phyloP scores from a whole-genome alignment of 768 basidiomycete genomes.

The Lactifluus hygrophoroides region DNA sequence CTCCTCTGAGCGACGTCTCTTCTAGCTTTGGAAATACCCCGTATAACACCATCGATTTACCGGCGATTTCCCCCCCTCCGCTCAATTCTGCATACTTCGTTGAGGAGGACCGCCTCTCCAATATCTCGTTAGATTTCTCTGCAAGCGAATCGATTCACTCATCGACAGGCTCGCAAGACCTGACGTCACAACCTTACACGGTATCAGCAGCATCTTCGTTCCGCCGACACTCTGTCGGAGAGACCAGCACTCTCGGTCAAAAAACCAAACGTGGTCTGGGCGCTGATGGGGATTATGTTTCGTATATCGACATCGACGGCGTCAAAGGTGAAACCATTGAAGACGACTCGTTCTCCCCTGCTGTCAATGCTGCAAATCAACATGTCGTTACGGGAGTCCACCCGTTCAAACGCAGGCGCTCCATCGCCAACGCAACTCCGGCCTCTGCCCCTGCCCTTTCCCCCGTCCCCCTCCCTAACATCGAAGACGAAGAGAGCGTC shows the following conservation, averaged over 20 bases:
- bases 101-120: neutral
- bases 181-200: neutral
- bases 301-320: neutral
- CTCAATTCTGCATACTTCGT: neutral
- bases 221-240: neutral
- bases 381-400: neutral
- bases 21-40: neutral
- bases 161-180: neutral
- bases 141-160: neutral
- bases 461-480: neutral
- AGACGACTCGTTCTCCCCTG: neutral
- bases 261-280: neutral
- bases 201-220: neutral
- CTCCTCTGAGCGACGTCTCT: neutral
- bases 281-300: neutral
- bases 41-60: neutral
- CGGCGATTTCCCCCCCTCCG: neutral
- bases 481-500: neutral
- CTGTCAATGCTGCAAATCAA: neutral
- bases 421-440: neutral
- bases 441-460: conserved; percentile 2
- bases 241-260: neutral
- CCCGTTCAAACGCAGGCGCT: neutral
- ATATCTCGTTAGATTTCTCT: neutral
- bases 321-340: neutral